phyloP scores from a whole-genome alignment of 108 stramenopile genomes.

The Conticribra guillardii region DNA sequence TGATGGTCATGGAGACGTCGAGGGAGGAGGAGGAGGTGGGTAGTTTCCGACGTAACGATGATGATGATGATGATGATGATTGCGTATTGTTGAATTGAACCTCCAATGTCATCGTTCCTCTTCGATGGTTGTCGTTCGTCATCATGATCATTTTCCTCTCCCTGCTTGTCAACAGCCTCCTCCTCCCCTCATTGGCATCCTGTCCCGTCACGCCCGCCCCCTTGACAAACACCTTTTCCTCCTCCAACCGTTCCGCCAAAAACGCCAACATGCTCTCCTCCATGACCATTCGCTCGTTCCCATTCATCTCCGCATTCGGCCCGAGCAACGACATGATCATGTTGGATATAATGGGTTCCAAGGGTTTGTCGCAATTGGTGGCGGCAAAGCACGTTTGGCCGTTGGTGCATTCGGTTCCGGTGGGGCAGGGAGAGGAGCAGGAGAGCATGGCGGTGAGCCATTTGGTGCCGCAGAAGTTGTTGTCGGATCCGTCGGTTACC shows the following conservation, averaged over 20 bases:
- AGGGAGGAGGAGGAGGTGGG: background rate
- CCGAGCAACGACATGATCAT: constrained; percentile 4
- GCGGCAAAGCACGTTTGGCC: background rate
- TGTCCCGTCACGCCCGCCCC: background rate
- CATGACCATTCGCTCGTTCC: background rate
- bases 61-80: background rate
- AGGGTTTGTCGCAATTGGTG: background rate
- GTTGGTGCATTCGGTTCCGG: background rate
- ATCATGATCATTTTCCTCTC: too few relatives aligned
- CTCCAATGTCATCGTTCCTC: too few relatives aligned
- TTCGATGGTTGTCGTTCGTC: too few relatives aligned
- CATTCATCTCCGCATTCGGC: background rate
- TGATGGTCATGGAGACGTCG: constrained; percentile 3
- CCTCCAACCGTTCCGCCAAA: background rate
- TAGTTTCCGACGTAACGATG: background rate
- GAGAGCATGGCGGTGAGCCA: background rate
- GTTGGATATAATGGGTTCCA: background rate
- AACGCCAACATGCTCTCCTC: background rate
- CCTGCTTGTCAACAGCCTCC: too few relatives aligned
- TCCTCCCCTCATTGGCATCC: background rate
- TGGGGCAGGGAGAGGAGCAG: background rate
- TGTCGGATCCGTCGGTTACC: background rate
- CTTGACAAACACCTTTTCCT: background rate
- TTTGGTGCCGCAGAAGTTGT: constrained; percentile 1
- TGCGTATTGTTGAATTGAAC: background rate